Percentiles rank a stretch among this genome's conserved stretches.
These are phyloP conservation scores for Chaetomium tenue DNA, from an alignment of 495 filamentous ascomycete genomes.

Conservation along the genomic window DNA sequence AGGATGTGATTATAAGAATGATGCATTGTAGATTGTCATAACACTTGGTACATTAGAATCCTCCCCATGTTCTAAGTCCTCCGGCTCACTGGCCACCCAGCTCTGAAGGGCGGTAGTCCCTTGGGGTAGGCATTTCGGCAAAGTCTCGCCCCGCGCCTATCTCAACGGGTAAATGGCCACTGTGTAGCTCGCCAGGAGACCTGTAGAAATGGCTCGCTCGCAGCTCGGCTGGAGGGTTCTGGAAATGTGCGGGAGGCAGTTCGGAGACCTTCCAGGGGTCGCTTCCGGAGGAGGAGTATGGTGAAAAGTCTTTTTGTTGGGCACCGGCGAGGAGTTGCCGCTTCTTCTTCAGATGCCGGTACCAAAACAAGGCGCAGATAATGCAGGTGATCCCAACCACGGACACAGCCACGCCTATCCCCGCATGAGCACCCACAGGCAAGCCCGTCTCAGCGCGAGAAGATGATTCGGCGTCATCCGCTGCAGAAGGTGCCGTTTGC, in stretches of 20 bases:
- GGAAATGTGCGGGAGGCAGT: background rate
- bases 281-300: background rate
- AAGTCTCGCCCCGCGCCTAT: background rate
- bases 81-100: background rate
- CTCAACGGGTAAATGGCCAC: background rate
- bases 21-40: background rate
- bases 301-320: background rate
- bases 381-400: background rate
- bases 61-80: background rate
- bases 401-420: constrained; percentile 6
- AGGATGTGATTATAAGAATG: background rate
- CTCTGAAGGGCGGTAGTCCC: background rate
- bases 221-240: background rate
- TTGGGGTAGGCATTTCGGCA: background rate
- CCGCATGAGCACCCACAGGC: background rate
- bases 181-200: background rate
- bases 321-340: background rate
- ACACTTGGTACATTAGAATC: background rate
- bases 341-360: constrained; percentile 4
- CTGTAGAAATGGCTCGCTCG: background rate
- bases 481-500: background rate
- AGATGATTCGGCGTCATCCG: background rate
- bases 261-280: background rate
- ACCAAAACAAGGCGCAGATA: background rate
- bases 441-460: background rate